A percentile compares a stretch with the other conserved stretches of the same genome.
phyloP scores from a whole-genome alignment of 1,284 basidiomycete species.

The Cystobasidiaceae sp. region DNA sequence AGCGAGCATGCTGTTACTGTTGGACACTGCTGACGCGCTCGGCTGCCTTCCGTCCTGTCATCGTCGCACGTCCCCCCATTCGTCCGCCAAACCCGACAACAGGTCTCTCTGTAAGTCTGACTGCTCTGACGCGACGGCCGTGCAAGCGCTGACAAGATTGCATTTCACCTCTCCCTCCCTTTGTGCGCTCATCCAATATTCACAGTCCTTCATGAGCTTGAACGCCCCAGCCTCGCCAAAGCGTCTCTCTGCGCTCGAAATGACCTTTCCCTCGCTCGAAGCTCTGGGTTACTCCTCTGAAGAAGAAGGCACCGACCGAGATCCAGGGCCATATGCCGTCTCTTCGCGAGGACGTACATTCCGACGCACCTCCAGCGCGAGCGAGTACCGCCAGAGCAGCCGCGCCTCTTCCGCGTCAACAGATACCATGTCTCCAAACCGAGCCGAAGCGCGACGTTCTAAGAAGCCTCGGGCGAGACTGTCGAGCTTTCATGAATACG shows the following conservation, averaged over 20 bases:
- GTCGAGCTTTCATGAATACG: constrained; percentile 25
- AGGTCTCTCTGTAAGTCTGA: constrained; percentile 1
- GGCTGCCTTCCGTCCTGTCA: not conserved
- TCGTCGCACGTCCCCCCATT: not conserved
- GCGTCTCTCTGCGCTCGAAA: constrained; percentile 22
- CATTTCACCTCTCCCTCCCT: not conserved
- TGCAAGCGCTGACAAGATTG: not conserved
- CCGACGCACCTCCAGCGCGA: constrained; percentile 1
- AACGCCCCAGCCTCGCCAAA: constrained; percentile 30
- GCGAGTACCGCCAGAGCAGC: not conserved
- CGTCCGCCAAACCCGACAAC: not conserved
- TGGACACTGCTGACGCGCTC: no score
- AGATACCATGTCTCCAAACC: not conserved
- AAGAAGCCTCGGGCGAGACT: constrained; percentile 1
- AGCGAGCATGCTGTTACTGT: no score
- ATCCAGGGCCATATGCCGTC: constrained; percentile 25
- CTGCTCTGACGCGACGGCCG: not conserved
- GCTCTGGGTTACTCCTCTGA: constrained; percentile 27
- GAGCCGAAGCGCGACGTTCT: not conserved
- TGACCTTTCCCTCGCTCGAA: constrained; percentile 27
- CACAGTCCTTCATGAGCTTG: constrained; percentile 28
- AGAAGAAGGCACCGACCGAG: constrained; percentile 12
- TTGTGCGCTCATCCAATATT: not conserved
- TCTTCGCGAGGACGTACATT: constrained; percentile 4
- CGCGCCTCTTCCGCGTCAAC: not conserved